These are phyloP conservation scores for Gaeumannomyces tritici DNA, from an alignment of 2,329 filamentous ascomycete species.

Conservation along the genomic window DNA sequence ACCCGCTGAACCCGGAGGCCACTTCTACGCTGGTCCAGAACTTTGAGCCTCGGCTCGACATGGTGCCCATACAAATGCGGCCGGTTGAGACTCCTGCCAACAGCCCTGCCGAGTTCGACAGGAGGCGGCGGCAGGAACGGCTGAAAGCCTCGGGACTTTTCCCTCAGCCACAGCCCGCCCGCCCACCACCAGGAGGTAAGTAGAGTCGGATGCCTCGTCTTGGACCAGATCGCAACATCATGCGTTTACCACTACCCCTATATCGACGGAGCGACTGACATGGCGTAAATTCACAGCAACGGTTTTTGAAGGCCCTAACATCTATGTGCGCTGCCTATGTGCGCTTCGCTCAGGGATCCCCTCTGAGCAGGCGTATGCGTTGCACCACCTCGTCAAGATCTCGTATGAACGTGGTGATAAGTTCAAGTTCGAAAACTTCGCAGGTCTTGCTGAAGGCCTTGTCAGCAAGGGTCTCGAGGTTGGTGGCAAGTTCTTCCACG, in stretches of 20 bases:
- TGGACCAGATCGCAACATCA: not conserved
- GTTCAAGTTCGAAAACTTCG: slow-evolving; percentile 89
- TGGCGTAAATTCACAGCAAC: slow-evolving; percentile 18
- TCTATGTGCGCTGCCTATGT: slow-evolving; percentile 81
- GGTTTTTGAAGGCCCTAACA: slow-evolving; percentile 71
- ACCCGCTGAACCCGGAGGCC: slow-evolving; percentile 45
- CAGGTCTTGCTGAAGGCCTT: slow-evolving; percentile 77
- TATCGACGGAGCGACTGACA: slow-evolving; percentile 10
- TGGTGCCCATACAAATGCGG: slow-evolving; percentile 56
- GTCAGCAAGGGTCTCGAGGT: slow-evolving; percentile 77
- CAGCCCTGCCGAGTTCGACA: slow-evolving; percentile 58
- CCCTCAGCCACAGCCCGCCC: slow-evolving; percentile 39
- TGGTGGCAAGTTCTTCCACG: slow-evolving; percentile 68
- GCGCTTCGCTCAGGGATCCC: slow-evolving; percentile 71
- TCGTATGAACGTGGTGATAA: slow-evolving; percentile 92
- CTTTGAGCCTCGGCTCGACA: slow-evolving; percentile 56
- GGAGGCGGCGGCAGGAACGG: slow-evolving; percentile 37
- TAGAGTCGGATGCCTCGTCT: slow-evolving; percentile 11
- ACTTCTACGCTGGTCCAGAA: slow-evolving; percentile 52
- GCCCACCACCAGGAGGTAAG: slow-evolving; percentile 48
- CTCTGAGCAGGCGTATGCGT: slow-evolving; percentile 81
- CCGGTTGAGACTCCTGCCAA: slow-evolving; percentile 68
- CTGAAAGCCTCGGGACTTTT: slow-evolving; percentile 29
- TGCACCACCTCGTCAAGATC: slow-evolving; percentile 91
- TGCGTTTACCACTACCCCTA: not conserved